Evolutionary conservation across 2,329 filamentous ascomycete species (phyloP).

Genomic region (Rhexocercosporidium sp.): DNA sequence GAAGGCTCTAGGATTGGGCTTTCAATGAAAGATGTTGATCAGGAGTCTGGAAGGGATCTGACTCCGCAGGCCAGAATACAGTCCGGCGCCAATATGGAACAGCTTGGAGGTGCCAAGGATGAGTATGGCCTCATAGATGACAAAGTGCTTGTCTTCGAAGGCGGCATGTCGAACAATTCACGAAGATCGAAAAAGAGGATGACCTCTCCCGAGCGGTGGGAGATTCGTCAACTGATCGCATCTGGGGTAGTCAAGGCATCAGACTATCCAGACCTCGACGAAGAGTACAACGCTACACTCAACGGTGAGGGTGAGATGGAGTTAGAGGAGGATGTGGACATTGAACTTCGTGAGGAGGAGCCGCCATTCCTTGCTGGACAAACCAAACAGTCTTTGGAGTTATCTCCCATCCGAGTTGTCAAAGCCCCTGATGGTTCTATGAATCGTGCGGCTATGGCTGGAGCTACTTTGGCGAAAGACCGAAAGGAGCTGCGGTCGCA

Average conservation of each 20-base stretch:
- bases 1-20: conserved; percentile 82
- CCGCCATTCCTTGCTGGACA: conserved; percentile 95
- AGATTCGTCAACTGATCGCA: conserved; percentile 94
- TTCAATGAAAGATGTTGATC: conserved; percentile 98
- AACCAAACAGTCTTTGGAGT: conserved; percentile 92
- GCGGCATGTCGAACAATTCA: conserved; percentile 55
- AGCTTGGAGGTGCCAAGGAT: conserved; percentile 70
- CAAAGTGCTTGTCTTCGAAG: conserved; percentile 67
- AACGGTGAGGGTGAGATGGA: conserved; percentile 87
- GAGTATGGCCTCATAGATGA: conserved; percentile 57
- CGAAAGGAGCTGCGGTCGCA: conserved; percentile 87
- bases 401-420: conserved; percentile 94
- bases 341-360: conserved; percentile 95
- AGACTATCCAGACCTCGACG: conserved; percentile 92
- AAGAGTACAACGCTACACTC: conserved; percentile 88
- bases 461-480: conserved; percentile 86
- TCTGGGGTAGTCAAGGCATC: conserved; percentile 92
- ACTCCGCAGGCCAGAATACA: conserved; percentile 78
- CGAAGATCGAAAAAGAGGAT: conserved; percentile 82
- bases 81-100: conserved; percentile 89
- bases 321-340: conserved; percentile 95
- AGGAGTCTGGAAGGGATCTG: conserved; percentile 83
- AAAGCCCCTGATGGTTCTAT: conserved; percentile 98
- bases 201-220: conserved; percentile 97
- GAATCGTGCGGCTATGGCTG: conserved; percentile 94